phyloP scores from a whole-genome alignment of 2,329 filamentous ascomycete species.

The Colletotrichum theobromicola region DNA sequence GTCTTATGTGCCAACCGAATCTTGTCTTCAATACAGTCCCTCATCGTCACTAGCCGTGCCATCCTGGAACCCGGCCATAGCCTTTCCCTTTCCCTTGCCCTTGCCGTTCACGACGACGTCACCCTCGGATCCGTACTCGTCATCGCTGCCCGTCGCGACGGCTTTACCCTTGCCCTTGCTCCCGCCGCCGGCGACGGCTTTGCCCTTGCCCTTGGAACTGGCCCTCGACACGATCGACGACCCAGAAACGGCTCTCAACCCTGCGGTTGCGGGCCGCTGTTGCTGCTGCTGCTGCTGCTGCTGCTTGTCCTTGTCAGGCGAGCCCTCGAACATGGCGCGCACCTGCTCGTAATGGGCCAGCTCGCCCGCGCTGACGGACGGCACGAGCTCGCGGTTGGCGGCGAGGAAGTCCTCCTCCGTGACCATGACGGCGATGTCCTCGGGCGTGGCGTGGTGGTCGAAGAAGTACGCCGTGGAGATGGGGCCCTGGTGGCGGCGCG shows the following conservation, averaged over 20 bases:
- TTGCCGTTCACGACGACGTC: conserved; percentile 31
- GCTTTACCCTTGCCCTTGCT: conserved; percentile 45
- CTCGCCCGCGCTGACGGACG: conserved; percentile 91
- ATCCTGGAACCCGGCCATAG: conserved; percentile 55
- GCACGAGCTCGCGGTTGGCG: conserved; percentile 86
- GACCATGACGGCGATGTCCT: conserved; percentile 87
- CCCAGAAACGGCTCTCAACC: conserved; percentile 26
- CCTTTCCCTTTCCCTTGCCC: conserved; percentile 64
- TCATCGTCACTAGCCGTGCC: conserved; percentile 62
- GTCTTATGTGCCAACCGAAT: background rate
- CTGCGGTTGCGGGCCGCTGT: conserved; percentile 13
- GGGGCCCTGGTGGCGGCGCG: conserved; percentile 36
- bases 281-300: conserved; percentile 24
- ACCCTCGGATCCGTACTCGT: conserved; percentile 35
- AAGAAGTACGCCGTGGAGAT: conserved; percentile 94
- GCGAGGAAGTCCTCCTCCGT: conserved; percentile 85
- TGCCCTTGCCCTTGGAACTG: conserved; percentile 39
- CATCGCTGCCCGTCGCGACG: conserved; percentile 36
- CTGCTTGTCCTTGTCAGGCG: conserved; percentile 49
- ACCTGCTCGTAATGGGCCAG: conserved; percentile 90
- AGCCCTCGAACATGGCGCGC: conserved; percentile 80
- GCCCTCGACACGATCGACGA: conserved; percentile 30
- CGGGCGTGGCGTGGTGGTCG: conserved; percentile 83
- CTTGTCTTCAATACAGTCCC: conserved; percentile 52
- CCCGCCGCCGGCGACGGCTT: conserved; percentile 32